Evolutionary conservation across 164 flowering plant species (phyloP).

Genomic region (Macadamia integrifolia): DNA sequence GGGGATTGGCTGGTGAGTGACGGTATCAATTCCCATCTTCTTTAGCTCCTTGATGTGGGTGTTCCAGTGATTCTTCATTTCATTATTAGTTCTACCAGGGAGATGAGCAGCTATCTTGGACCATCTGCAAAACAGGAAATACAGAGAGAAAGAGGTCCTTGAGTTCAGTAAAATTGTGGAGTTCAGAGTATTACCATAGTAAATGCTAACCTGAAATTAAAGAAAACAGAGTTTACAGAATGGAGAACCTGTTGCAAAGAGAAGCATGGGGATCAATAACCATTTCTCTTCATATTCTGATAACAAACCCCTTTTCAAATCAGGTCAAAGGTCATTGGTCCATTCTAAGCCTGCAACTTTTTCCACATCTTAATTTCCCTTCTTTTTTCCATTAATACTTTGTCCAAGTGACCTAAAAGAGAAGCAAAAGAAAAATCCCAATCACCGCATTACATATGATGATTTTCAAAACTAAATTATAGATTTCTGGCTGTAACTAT

Average conservation of each 20-base stretch:
- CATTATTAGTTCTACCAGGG: slow-evolving; percentile 79
- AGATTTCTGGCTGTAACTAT: no score
- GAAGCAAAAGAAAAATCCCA: no score
- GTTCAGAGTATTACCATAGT: no score
- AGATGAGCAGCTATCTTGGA: slow-evolving; percentile 71
- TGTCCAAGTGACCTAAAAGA: no score
- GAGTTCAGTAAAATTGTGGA: neutral
- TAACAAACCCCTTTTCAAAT: slow-evolving; percentile 60
- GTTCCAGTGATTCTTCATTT: slow-evolving; percentile 74
- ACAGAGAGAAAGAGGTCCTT: no score
- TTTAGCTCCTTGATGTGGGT: slow-evolving; percentile 69
- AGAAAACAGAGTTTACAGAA: neutral
- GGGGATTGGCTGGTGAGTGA: slow-evolving; percentile 49
- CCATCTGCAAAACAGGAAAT: slow-evolving; percentile 37
- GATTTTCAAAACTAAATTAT: no score
- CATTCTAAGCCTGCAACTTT: slow-evolving; percentile 68
- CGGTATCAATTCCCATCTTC: slow-evolving; percentile 76
- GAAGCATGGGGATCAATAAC: slow-evolving; percentile 67
- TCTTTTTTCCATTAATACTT: no score
- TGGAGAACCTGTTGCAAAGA: slow-evolving; percentile 58
- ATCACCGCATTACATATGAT: no score
- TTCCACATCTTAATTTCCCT: slow-evolving; percentile 46
- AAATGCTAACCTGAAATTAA: neutral
- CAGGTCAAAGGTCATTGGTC: slow-evolving; percentile 72
- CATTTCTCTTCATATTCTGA: slow-evolving; percentile 61